Evolutionary conservation across 169 alveolate species (phyloP), one percentile per base, ranked within the genome.

Genomic region (Besnoitia besnoiti): DNA sequence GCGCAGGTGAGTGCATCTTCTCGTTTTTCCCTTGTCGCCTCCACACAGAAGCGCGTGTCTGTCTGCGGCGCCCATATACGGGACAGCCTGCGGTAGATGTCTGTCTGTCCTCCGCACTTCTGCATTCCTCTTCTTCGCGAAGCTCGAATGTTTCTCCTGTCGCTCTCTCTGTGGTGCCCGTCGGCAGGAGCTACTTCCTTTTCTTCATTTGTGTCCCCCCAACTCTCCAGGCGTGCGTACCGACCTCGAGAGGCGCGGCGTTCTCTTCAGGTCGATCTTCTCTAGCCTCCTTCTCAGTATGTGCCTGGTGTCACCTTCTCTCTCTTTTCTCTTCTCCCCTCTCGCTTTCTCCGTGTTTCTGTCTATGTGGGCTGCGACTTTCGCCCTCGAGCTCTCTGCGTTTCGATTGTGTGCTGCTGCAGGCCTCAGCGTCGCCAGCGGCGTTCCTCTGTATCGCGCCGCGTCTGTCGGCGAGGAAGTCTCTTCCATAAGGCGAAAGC

Each of bases 371-470:
- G 62, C 19, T 10, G 62, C 62, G 62, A 50, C 62, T 19, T 50
- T 19, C 19, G 62, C 62, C 62, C 62, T n/a, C n/a, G n/a, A n/a
- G n/a, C n/a, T n/a, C n/a, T n/a, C n/a, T n/a, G n/a, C n/a, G n/a
- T n/a, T n/a, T n/a, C n/a, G n/a, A n/a, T n/a, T n/a, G n/a, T n/a
- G n/a, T n/a, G 12, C 67, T 19, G 12, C 27, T 67, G 80, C 87
- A 77, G 87, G 87, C 49, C 87, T 77, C 59, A 77, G 87, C 30
- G 87, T 42, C 7, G 49, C 50, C n/a, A 4, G 87, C 59, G 87
- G 87, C 33, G 14, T 77, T 37, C 87, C 87, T 12, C 59, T 77
- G 33, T 77, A 77, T 55, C 49, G 87, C 49, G 27, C 30, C 30
- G 55, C 51, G 33, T 35, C 24, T 75, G 85, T 3, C 49, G 37